Percentiles rank a stretch among this genome's conserved stretches.
These are phyloP conservation scores for Tanacetum coccineum DNA, from an alignment of 129 eudicot genomes.

Conservation along the genomic window DNA sequence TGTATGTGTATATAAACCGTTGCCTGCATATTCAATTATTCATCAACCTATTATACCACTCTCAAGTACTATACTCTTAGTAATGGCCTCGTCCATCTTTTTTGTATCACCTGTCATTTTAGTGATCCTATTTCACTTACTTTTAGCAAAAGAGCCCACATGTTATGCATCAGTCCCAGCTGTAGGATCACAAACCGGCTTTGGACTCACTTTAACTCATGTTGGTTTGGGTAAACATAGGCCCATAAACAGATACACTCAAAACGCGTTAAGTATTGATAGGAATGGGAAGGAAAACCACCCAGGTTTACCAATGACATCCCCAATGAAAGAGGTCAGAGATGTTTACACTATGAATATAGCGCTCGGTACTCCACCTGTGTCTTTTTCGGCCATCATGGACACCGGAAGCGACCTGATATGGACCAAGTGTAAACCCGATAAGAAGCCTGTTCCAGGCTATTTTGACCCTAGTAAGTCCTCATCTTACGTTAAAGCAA, in stretches of 20 bases:
- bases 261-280: background rate
- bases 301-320: background rate
- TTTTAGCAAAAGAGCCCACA: background rate
- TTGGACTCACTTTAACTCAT: background rate
- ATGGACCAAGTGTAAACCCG: constrained; percentile 16
- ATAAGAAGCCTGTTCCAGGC: too few species aligned
- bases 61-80: background rate
- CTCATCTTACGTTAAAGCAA: too few species aligned
- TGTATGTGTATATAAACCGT: background rate
- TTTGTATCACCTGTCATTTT: background rate
- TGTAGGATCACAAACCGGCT: constrained; percentile 1
- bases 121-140: constrained; percentile 12
- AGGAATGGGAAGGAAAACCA: background rate
- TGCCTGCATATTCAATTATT: background rate
- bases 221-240: background rate
- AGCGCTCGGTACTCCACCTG: constrained; percentile 21
- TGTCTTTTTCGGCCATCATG: constrained; percentile 16
- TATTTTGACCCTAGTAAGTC: too few species aligned
- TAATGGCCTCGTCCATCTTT: constrained; percentile 20
- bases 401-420: constrained; percentile 30
- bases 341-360: constrained; percentile 1
- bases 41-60: background rate
- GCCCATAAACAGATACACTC: background rate
- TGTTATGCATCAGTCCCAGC: too few species aligned
- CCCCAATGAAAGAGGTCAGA: background rate